These are phyloP conservation scores for Phylloporus gajari DNA, from an alignment of 1,284 basidiomycete genomes.

Conservation along the genomic window DNA sequence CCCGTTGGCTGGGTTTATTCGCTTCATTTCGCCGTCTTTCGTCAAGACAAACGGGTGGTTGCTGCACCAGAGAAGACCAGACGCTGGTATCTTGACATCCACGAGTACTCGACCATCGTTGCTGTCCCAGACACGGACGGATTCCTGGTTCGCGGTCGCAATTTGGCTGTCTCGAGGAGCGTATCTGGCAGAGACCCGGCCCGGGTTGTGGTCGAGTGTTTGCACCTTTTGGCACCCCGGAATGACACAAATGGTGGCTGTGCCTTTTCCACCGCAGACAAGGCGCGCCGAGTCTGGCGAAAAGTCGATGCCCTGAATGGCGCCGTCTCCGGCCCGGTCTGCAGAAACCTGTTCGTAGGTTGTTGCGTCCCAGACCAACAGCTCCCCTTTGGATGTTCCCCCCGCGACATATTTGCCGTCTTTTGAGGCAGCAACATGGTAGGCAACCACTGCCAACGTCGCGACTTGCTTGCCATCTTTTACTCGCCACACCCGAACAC, in stretches of 20 bases:
- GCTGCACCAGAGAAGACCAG: constrained; percentile 6
- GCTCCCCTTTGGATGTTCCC: neutral
- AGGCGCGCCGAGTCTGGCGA: no score
- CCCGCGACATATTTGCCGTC: neutral
- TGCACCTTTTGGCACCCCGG: no score
- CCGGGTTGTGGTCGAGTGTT: neutral
- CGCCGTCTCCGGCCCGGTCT: neutral
- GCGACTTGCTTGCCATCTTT: neutral
- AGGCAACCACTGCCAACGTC: neutral
- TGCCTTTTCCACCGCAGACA: no score
- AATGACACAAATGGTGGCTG: constrained; percentile 17
- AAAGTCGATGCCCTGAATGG: constrained; percentile 14
- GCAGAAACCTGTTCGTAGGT: neutral
- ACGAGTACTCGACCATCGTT: neutral
- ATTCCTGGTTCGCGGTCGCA: constrained; percentile 21
- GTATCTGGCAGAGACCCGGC: constrained; percentile 12
- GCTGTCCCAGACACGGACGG: constrained; percentile 13
- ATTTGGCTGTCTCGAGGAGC: constrained; percentile 19
- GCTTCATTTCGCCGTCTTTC: constrained; percentile 10
- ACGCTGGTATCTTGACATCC: no score
- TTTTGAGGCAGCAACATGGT: neutral
- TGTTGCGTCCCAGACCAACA: neutral
- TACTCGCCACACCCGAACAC: neutral
- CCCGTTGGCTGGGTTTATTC: neutral
- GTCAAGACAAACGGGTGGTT: constrained; percentile 10